A percentile compares a stretch with the other conserved stretches of the same genome.
Evolutionary conservation across 1,139 yeast species (phyloP).

Genomic region (Yamadazyma atmosphaerica): DNA sequence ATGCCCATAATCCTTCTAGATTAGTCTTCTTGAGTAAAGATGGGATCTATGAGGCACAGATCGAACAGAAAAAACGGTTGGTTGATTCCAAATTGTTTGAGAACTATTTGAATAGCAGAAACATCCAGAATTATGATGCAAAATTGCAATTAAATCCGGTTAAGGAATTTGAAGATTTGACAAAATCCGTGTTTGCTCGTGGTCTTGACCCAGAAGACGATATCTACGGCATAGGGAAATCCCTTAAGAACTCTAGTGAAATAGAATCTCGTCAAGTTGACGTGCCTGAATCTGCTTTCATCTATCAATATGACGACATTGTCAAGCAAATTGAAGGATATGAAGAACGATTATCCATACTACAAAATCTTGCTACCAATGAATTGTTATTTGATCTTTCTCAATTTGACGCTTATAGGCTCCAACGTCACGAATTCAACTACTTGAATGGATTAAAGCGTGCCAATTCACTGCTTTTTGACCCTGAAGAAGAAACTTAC

Average conservation of each 20-base stretch:
- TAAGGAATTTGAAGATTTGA: conserved; percentile 19
- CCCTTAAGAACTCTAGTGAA: conserved; percentile 16
- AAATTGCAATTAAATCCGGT: conserved; percentile 22
- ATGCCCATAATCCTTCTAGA: conserved; percentile 44
- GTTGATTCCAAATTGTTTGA: conserved; percentile 27
- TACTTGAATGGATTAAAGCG: conserved; percentile 29
- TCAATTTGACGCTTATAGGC: conserved; percentile 14
- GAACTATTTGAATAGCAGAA: conserved; percentile 19
- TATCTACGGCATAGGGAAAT: conserved; percentile 22
- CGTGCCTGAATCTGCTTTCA: conserved; percentile 22
- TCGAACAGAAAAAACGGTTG: conserved; percentile 18
- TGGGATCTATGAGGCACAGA: conserved; percentile 35
- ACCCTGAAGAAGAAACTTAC: conserved; percentile 25
- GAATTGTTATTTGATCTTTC: conserved; percentile 20
- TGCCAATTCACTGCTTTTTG: conserved; percentile 20
- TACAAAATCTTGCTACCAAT: conserved; percentile 18
- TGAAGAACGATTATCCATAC: conserved; percentile 16
- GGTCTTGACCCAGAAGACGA: conserved; percentile 20
- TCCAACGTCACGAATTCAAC: conserved; percentile 22
- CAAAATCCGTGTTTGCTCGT: conserved; percentile 17
- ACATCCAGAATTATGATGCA: conserved; percentile 17
- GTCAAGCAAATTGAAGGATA: conserved; percentile 20
- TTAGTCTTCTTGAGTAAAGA: conserved; percentile 38
- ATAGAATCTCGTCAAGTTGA: conserved; percentile 19
- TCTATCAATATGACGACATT: conserved; percentile 21